These are phyloP conservation scores for Macrocystidia cucumis DNA, from an alignment of 1,284 basidiomycete species.

Conservation along the genomic window DNA sequence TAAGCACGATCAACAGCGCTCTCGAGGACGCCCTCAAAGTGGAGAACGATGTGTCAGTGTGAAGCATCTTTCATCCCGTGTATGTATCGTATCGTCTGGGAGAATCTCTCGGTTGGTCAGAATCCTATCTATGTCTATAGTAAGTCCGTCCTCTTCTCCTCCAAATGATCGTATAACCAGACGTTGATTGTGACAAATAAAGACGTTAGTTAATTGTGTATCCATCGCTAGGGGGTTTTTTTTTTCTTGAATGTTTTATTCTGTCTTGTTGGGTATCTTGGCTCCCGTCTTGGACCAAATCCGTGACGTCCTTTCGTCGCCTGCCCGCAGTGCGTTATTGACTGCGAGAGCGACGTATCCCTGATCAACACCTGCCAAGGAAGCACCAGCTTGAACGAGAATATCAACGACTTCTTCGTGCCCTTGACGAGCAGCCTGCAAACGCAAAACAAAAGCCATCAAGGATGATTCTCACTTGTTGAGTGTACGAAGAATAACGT, in stretches of 20 bases:
- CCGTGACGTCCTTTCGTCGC: conserved; percentile 34
- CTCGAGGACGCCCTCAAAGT: conserved; percentile 29
- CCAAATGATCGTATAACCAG: too few relatives aligned
- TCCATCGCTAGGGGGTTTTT: too few relatives aligned
- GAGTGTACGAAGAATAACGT: conserved; percentile 15
- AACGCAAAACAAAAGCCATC: conserved; percentile 2
- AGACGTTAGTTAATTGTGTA: too few relatives aligned
- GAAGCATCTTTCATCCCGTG: neutral
- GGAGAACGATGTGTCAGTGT: neutral
- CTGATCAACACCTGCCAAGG: conserved; percentile 60
- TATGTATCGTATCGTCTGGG: neutral
- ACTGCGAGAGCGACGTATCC: conserved; percentile 47
- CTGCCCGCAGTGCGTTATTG: conserved; percentile 33
- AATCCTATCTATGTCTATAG: too few relatives aligned
- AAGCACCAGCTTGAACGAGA: conserved; percentile 72
- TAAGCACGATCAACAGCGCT: conserved; percentile 45
- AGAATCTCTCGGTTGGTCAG: too few relatives aligned
- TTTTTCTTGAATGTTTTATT: too few relatives aligned
- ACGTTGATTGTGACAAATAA: too few relatives aligned
- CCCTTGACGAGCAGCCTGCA: conserved; percentile 62
- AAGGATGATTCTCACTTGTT: too few relatives aligned
- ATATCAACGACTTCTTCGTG: conserved; percentile 54
- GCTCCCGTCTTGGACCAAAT: conserved; percentile 43
- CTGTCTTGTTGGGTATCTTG: too few relatives aligned
- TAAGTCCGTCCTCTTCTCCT: too few relatives aligned